These are phyloP conservation scores for Oryza australiensis DNA, from an alignment of 176 grass and related monocot species.

Conservation along the genomic window DNA sequence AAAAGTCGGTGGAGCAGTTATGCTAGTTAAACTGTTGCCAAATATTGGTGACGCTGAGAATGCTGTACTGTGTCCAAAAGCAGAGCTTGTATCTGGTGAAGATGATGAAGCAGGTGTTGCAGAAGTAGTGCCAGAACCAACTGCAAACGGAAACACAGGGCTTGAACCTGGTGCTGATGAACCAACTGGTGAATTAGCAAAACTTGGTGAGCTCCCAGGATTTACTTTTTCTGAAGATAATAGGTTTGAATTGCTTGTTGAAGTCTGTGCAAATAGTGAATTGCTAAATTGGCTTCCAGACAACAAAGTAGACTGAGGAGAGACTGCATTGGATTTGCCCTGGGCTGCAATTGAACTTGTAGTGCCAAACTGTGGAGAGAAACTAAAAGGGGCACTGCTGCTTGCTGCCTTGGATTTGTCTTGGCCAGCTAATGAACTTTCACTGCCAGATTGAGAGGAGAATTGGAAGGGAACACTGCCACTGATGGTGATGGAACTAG, in stretches of 20 bases:
- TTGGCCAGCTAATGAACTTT: constrained; percentile 30
- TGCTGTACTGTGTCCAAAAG: constrained; percentile 7
- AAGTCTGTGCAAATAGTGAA: constrained; percentile 7
- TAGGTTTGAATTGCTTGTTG: constrained; percentile 6
- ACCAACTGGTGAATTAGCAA: constrained; percentile 21
- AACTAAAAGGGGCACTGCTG: constrained; percentile 17
- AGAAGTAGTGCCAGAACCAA: constrained; percentile 6
- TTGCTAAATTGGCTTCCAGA: constrained; percentile 20
- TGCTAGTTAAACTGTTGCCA: constrained; percentile 20
- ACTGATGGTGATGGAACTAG: neutral
- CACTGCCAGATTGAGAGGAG: constrained; percentile 15
- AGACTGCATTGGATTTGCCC: constrained; percentile 8
- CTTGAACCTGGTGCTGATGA: constrained; percentile 17
- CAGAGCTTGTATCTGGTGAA: neutral
- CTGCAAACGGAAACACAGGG: constrained; percentile 12
- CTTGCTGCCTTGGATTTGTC: constrained; percentile 24
- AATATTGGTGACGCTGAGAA: constrained; percentile 19
- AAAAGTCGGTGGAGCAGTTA: constrained; percentile 6
- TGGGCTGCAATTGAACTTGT: neutral
- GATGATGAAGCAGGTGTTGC: neutral
- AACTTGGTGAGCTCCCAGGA: neutral
- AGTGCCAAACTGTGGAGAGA: constrained; percentile 23
- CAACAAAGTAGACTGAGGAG: constrained; percentile 2
- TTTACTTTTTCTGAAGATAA: constrained; percentile 18
- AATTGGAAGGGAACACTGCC: neutral